These are phyloP conservation scores for Aspergillus cavernicola DNA, from an alignment of 495 filamentous ascomycete species.

Conservation along the genomic window DNA sequence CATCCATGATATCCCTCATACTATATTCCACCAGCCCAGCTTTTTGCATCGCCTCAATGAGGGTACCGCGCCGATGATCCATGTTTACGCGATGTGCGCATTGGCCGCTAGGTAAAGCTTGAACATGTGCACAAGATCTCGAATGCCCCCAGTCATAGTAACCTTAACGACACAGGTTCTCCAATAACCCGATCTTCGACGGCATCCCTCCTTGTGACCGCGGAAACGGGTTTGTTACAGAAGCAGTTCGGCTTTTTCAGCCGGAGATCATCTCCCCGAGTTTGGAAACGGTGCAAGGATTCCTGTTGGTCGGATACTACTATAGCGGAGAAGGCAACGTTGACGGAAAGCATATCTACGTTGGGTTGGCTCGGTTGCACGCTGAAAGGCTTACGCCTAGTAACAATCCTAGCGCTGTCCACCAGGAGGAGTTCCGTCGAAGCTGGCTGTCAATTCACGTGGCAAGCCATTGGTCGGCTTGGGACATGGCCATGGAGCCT, in stretches of 20 bases:
- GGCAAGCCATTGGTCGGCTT: constrained; percentile 21
- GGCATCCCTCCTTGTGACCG: constrained; percentile 13
- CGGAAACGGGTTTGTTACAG: constrained; percentile 12
- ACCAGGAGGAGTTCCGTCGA: constrained; percentile 19
- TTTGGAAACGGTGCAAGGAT: constrained; percentile 20
- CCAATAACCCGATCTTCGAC: constrained; percentile 12
- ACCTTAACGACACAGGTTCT: constrained; percentile 13
- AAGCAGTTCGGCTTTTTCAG: constrained; percentile 12
- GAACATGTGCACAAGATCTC: background rate
- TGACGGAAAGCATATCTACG: constrained; percentile 21
- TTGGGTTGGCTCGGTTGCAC: constrained; percentile 22
- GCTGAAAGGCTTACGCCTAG: constrained; percentile 13
- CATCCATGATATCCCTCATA: constrained; percentile 27
- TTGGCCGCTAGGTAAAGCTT: constrained; percentile 20
- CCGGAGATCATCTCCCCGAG: constrained; percentile 13
- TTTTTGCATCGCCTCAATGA: constrained; percentile 19
- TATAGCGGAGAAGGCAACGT: constrained; percentile 20
- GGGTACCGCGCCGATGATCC: constrained; percentile 15
- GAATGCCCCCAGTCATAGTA: background rate
- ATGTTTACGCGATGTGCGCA: constrained; percentile 23
- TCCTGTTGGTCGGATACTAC: constrained; percentile 19
- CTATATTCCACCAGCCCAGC: constrained; percentile 21
- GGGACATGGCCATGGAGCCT: constrained; percentile 21
- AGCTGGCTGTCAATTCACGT: constrained; percentile 21
- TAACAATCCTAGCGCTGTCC: background rate